These are phyloP conservation scores for Talaromyces proteolyticus DNA, from an alignment of 495 filamentous ascomycete genomes.

Conservation along the genomic window DNA sequence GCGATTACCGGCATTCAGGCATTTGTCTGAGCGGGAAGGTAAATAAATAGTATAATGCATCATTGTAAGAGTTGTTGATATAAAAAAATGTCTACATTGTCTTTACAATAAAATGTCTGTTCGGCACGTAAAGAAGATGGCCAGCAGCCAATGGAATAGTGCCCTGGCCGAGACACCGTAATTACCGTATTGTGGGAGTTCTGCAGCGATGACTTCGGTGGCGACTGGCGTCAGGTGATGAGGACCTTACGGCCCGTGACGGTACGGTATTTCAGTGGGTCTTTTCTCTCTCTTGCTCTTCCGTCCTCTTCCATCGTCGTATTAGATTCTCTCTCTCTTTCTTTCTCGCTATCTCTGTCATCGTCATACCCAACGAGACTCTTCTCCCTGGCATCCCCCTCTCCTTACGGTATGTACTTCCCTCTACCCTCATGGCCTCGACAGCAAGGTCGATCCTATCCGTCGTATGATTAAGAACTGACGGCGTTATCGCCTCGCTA, in stretches of 20 bases:
- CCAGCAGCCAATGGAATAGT: not conserved
- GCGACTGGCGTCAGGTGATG: not conserved
- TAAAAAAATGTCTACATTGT: no score
- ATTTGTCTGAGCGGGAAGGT: not conserved
- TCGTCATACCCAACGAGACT: constrained; percentile 12
- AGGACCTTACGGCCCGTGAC: not conserved
- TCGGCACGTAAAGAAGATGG: not conserved
- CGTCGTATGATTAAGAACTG: not conserved
- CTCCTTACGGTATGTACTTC: constrained; percentile 5
- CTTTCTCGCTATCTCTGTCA: constrained; percentile 22
- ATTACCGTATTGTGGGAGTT: not conserved
- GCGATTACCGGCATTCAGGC: constrained; percentile 20
- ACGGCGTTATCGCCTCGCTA: not conserved
- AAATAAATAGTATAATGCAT: not conserved
- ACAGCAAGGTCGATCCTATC: no score
- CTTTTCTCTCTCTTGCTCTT: constrained; percentile 6
- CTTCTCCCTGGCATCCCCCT: constrained; percentile 2
- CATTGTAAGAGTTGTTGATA: not conserved
- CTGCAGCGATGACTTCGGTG: no score
- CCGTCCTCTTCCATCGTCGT: constrained; percentile 14
- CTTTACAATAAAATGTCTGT: no score
- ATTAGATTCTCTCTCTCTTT: constrained; percentile 14
- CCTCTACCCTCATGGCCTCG: not conserved
- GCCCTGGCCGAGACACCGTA: not conserved
- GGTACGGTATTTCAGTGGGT: no score